Evolutionary conservation across 164 flowering plant species (phyloP).

Genomic region (Berberis vulgaris): DNA sequence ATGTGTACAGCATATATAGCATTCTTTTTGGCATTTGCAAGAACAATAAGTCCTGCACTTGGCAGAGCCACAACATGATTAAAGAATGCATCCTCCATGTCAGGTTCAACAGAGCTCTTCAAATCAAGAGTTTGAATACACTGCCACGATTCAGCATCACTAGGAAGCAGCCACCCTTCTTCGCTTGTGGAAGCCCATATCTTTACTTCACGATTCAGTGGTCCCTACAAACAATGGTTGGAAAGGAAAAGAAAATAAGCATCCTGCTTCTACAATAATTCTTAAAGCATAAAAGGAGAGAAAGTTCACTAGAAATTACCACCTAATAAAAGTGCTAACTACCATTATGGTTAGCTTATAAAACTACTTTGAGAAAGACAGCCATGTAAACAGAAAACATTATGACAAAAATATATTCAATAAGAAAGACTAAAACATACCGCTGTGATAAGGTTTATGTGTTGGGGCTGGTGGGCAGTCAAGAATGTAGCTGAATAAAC

Average conservation of each 20-base stretch:
- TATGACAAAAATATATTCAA: too few species aligned
- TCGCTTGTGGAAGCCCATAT: conserved; percentile 79
- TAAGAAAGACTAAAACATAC: conserved; percentile 24
- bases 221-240: conserved; percentile 47
- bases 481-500: conserved; percentile 69
- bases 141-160: conserved; percentile 78
- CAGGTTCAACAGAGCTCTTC: conserved; percentile 59
- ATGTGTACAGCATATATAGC: conserved; percentile 89
- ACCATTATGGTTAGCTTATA: too few species aligned
- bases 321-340: too few species aligned
- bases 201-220: conserved; percentile 71
- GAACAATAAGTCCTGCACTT: conserved; percentile 57
- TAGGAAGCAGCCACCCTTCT: conserved; percentile 26
- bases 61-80: conserved; percentile 82
- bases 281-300: too few species aligned
- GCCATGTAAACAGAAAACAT: neutral
- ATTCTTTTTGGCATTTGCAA: conserved; percentile 86
- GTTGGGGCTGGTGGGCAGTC: conserved; percentile 73
- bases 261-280: too few species aligned
- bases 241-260: neutral
- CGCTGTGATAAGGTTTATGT: conserved; percentile 76
- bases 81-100: conserved; percentile 74
- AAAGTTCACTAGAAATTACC: too few species aligned
- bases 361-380: too few species aligned
- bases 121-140: conserved; percentile 83